Evolutionary conservation across 2,329 filamentous ascomycete genomes (phyloP), one percentile per base, ranked within the genome.

Genomic region (Apiospora aurea): DNA sequence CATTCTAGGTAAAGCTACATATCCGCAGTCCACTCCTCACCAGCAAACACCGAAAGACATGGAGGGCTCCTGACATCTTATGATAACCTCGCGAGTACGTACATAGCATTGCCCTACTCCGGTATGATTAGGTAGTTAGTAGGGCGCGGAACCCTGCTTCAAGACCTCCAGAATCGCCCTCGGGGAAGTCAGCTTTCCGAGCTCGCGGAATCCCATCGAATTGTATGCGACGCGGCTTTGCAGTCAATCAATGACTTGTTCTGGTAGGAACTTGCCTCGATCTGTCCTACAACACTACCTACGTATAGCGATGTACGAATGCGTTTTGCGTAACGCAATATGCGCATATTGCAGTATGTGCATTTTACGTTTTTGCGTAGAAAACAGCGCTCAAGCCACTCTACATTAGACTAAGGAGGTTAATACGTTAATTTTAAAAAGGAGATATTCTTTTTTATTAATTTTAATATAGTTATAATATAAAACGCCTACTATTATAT

Each of bases 11-110:
- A 47, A 47, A n/a, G 5, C 7, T 38, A 21, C 18, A 6, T 64
- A 41, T 41, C 34, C 34, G 29, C 51, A 57, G 49, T 53, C n/a
- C 49, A 26, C 4, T 38, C 26, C 18, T 18, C 41, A 57, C 16
- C 51, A 29, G 7, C 14, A 21, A 14, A 18, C 14, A 16, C 44
- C 44, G 34, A 57, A 34, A 43, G 34, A 46, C 11, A 46, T 46
- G n/a, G n/a, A 47, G 26, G 13, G 66, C 43, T 68, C 44, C 66
- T 47, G 41, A 47, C 41, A 68, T 64, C 57, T 64, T 7, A 64
- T 24, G 34, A 64, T 41, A 34, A 38, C 57, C 34, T 64, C 57
- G 4, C 53, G 18, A 61, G 29, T 10, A 13, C 10, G 26, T 29
- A 3, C 26, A 29, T 29, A 29, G 3, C 3, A 29, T 29, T 51